These are phyloP conservation scores for Xylariaceae sp. DNA, from an alignment of 2,329 filamentous ascomycete genomes.

Conservation along the genomic window DNA sequence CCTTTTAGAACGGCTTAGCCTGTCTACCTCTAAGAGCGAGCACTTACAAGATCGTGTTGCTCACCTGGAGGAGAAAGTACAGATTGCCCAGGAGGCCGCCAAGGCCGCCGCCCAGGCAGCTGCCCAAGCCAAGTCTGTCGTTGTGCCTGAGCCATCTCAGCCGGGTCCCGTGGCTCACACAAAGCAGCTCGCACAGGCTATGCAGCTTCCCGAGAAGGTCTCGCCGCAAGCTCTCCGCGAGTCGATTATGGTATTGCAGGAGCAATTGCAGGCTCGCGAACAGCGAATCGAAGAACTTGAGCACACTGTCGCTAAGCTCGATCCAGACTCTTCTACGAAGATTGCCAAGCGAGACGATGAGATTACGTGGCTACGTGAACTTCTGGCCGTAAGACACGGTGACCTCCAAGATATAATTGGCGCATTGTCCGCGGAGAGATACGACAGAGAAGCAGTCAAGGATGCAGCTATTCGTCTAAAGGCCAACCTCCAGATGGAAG, in stretches of 20 bases:
- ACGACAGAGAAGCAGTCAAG: slow-evolving; percentile 77
- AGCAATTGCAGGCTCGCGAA: slow-evolving; percentile 94
- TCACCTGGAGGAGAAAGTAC: slow-evolving; percentile 87
- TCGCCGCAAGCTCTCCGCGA: slow-evolving; percentile 93
- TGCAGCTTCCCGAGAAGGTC: slow-evolving; percentile 76
- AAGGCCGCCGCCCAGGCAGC: slow-evolving; percentile 75
- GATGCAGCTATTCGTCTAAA: slow-evolving; percentile 92
- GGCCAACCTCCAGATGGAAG: slow-evolving; percentile 96
- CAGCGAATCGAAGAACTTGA: slow-evolving; percentile 86
- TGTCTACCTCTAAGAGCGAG: slow-evolving; percentile 82
- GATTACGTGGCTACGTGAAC: slow-evolving; percentile 91
- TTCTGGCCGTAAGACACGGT: slow-evolving; percentile 85
- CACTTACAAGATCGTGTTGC: slow-evolving; percentile 83
- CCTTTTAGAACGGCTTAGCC: slow-evolving; percentile 76
- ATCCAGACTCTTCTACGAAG: slow-evolving; percentile 78
- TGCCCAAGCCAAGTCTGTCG: slow-evolving; percentile 36
- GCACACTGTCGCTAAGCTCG: slow-evolving; percentile 66
- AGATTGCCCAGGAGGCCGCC: slow-evolving; percentile 86
- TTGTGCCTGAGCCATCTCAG: slow-evolving; percentile 46
- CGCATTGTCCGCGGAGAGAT: slow-evolving; percentile 72
- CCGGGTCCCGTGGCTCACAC: slow-evolving; percentile 48
- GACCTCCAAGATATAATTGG: slow-evolving; percentile 92
- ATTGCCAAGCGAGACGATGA: slow-evolving; percentile 92
- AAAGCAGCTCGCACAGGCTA: slow-evolving; percentile 43
- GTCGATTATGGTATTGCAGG: slow-evolving; percentile 93